Evolutionary conservation across 148 eudicot genomes (phyloP).

Genomic region (Cornus controversa): DNA sequence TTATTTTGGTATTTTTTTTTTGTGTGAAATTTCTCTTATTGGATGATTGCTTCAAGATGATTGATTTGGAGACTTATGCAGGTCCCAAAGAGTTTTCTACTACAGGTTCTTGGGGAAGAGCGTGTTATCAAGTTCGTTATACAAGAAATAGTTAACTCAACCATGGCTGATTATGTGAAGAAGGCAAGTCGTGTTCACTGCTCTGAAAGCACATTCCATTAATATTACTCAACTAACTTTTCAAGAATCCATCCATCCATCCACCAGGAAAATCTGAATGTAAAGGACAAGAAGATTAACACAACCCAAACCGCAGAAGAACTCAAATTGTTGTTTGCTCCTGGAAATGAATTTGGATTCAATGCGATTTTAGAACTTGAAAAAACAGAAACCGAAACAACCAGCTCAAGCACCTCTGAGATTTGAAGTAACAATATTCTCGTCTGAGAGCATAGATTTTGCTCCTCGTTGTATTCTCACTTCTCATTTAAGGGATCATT

Average conservation of each 20-base stretch:
- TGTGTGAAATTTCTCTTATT: background rate
- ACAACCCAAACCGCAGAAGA: conserved; percentile 72
- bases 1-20: background rate
- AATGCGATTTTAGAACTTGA: conserved; percentile 65
- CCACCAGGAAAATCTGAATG: conserved; percentile 61
- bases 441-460: background rate
- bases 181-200: conserved; percentile 44
- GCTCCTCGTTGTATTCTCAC: background rate
- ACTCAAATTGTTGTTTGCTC: conserved; percentile 49
- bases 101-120: conserved; percentile 64
- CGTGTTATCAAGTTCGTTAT: conserved; percentile 67
- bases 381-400: conserved; percentile 26
- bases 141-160: conserved; percentile 68
- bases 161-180: conserved; percentile 55
- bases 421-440: background rate
- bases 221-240: conserved; percentile 1
- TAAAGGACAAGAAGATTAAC: conserved; percentile 69
- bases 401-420: background rate
- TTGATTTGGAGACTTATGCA: conserved; percentile 18
- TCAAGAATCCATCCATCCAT: background rate
- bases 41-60: too few relatives aligned
- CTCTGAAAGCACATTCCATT: background rate
- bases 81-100: conserved; percentile 67
- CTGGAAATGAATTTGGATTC: conserved; percentile 79
- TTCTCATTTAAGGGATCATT: too few relatives aligned